Conservation (phyloP, 1,284 basidiomycete genomes). For the Moniliophthora roreri region DNA sequence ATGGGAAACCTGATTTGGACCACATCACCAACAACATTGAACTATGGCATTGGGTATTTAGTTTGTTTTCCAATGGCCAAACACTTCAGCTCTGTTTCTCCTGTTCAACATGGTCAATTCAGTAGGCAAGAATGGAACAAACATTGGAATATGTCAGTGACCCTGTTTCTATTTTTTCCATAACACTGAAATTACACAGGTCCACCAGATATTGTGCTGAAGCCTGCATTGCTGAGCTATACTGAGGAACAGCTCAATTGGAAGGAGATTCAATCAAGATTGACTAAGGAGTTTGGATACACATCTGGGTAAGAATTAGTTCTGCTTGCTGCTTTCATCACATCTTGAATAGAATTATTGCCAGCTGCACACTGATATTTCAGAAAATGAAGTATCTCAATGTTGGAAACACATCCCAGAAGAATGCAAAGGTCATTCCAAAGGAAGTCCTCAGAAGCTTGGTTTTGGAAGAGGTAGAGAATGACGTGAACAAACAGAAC, state of each 20-base stretch:
- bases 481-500: not conserved
- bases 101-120: not conserved
- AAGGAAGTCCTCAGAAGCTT: not conserved
- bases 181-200: not conserved
- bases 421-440: not conserved
- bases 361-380: not conserved
- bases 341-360: not conserved
- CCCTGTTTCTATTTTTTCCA: not conserved
- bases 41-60: too few species aligned
- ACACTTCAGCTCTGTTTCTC: too few species aligned
- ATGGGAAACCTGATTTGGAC: too few species aligned
- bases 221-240: not conserved
- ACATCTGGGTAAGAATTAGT: not conserved
- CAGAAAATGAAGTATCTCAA: not conserved
- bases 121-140: not conserved
- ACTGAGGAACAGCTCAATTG: not conserved
- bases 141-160: not conserved
- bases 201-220: not conserved
- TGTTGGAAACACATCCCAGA: not conserved
- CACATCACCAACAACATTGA: too few species aligned
- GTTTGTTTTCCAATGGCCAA: too few species aligned
- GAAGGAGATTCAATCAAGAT: not conserved
- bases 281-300: not conserved
- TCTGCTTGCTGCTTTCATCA: not conserved
- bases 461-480: not conserved